Percentiles rank a stretch among this genome's conserved stretches.
These are phyloP conservation scores for Exophiala lecanii-corni DNA, from an alignment of 2,329 filamentous ascomycete genomes.

Conservation along the genomic window DNA sequence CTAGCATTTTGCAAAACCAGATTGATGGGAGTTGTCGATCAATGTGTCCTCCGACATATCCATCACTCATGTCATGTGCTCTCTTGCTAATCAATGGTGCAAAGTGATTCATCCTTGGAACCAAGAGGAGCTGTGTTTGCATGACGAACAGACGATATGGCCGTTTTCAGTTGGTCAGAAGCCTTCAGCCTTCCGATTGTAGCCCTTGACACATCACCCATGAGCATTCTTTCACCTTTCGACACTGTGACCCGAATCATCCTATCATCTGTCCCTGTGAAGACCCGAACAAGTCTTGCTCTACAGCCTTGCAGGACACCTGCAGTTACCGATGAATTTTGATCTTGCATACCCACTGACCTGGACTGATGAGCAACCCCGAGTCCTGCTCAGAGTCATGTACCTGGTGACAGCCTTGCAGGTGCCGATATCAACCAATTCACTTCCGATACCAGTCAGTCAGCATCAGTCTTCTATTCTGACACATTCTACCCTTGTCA, in stretches of 20 bases:
- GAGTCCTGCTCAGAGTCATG: conserved; percentile 10
- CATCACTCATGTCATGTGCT: background rate
- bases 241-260: background rate
- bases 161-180: conserved; percentile 2
- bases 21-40: background rate
- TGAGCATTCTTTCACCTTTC: background rate
- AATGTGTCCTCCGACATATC: too few species aligned
- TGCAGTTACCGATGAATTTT: conserved; percentile 7
- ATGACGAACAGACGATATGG: conserved; percentile 14
- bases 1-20: background rate
- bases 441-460: conserved; percentile 11
- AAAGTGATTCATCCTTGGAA: background rate
- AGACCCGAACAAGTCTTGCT: background rate
- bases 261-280: background rate
- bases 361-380: conserved; percentile 1
- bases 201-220: conserved; percentile 7
- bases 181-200: conserved; percentile 12
- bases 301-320: conserved; percentile 4
- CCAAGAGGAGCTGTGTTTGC: conserved; percentile 18
- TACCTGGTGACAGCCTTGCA: conserved; percentile 6
- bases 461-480: conserved; percentile 9
- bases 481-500: conserved; percentile 17
- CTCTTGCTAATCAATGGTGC: background rate
- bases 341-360: conserved; percentile 5
- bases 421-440: conserved; percentile 6